A percentile compares a stretch with the other conserved stretches of the same genome.
phyloP scores from a whole-genome alignment of 2,329 filamentous ascomycete species.

The Hyphodiscus sp. region DNA sequence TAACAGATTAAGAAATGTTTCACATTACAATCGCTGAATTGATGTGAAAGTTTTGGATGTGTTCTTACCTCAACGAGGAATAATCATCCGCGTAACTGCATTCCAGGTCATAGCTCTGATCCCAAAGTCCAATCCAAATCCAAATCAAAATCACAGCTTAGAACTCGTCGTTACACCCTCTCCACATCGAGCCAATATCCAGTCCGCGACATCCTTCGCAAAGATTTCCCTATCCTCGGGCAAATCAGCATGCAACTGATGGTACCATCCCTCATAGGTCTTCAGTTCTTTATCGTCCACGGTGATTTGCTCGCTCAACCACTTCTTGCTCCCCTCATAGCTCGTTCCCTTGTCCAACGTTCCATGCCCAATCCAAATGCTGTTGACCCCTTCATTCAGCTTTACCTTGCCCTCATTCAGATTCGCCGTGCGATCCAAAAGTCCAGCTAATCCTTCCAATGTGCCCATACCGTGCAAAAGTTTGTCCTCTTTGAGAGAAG shows the following conservation, averaged over 20 bases:
- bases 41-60: no score
- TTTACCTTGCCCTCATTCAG: conserved; percentile 50
- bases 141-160: conserved; percentile 15
- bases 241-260: conserved; percentile 61
- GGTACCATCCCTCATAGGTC: conserved; percentile 70
- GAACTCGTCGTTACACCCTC: conserved; percentile 5
- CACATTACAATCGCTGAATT: no score
- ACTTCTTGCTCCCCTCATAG: conserved; percentile 57
- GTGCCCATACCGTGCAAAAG: conserved; percentile 81
- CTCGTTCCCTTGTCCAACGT: conserved; percentile 65
- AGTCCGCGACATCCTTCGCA: conserved; percentile 53
- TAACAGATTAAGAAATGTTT: no score
- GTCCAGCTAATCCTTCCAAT: conserved; percentile 67
- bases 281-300: conserved; percentile 65
- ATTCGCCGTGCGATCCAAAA: conserved; percentile 66
- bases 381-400: conserved; percentile 48
- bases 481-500: conserved; percentile 56
- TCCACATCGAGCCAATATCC: conserved; percentile 48
- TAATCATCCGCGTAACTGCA: no score
- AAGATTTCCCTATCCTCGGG: conserved; percentile 33
- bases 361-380: conserved; percentile 70
- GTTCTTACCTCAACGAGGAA: no score
- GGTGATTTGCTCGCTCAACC: conserved; percentile 48
- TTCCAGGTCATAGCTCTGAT: neutral
- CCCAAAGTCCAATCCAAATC: neutral